Percentiles rank a stretch among this genome's conserved stretches.
Evolutionary conservation across 2,329 filamentous ascomycete species (phyloP).

Genomic region (Aspergillus phoenicis): DNA sequence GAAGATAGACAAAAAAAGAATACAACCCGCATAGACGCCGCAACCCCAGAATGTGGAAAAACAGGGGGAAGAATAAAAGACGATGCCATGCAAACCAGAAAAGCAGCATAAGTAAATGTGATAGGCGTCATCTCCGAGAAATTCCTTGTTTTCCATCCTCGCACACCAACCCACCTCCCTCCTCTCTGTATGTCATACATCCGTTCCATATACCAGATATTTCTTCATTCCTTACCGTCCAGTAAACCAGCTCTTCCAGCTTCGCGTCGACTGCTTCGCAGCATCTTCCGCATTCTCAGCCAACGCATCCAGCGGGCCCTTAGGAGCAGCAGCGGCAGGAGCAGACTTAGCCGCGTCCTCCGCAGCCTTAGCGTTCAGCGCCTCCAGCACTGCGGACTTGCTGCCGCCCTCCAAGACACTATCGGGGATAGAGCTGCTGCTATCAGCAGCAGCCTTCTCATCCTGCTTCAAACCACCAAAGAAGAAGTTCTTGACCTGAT

Average conservation of each 20-base stretch:
- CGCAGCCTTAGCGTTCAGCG: constrained; percentile 38
- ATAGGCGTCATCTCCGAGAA: constrained; percentile 1
- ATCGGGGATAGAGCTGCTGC: constrained; percentile 6
- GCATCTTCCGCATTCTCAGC: constrained; percentile 40
- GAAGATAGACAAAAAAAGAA: too few species aligned
- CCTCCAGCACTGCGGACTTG: constrained; percentile 37
- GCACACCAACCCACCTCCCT: background rate
- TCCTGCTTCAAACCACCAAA: constrained; percentile 44
- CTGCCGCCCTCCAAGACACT: constrained; percentile 13
- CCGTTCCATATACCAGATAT: background rate
- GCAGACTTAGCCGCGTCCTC: constrained; percentile 25
- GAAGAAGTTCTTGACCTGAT: constrained; percentile 41
- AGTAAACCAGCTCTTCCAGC: constrained; percentile 46
- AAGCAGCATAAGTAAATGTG: constrained; percentile 2
- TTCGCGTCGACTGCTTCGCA: constrained; percentile 38
- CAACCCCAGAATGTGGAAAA: constrained; percentile 30
- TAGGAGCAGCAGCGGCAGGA: constrained; percentile 13
- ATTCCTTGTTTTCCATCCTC: background rate
- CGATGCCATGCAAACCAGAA: constrained; percentile 19
- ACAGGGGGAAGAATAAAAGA: constrained; percentile 13
- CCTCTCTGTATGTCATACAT: background rate
- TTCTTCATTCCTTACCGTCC: constrained; percentile 31
- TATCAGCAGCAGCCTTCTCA: constrained; percentile 23
- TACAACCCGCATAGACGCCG: constrained; percentile 30
- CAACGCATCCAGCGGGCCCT: constrained; percentile 38